Evolutionary conservation across 176 grass and related monocot species (phyloP).

Genomic region (Ampelocalamus luodianensis): DNA sequence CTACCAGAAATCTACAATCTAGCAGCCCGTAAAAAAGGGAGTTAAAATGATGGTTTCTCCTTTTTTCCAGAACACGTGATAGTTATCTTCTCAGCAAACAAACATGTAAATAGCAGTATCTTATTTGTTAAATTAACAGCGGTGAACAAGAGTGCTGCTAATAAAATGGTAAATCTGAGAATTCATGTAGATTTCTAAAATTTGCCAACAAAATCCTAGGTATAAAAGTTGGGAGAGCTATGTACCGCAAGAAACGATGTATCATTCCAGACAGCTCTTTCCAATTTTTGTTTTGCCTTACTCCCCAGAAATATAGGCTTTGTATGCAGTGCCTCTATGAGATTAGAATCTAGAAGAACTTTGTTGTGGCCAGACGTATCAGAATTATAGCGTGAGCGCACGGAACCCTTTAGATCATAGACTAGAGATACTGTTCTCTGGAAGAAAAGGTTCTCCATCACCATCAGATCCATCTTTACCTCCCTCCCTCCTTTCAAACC

Average conservation of each 20-base stretch:
- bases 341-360: conserved; percentile 90
- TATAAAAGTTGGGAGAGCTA: conserved; percentile 10
- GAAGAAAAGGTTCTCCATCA: conserved; percentile 95
- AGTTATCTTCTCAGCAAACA: neutral
- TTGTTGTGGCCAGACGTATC: conserved; percentile 75
- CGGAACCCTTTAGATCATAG: conserved; percentile 94
- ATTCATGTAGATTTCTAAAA: neutral
- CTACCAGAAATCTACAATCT: neutral
- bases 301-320: conserved; percentile 84
- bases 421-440: conserved; percentile 70
- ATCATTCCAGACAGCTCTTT: conserved; percentile 93
- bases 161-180: neutral
- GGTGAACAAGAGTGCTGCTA: neutral
- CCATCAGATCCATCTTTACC: conserved; percentile 86
- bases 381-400: conserved; percentile 82
- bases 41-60: neutral
- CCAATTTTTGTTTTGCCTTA: conserved; percentile 69
- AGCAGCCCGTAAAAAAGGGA: neutral
- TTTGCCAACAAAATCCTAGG: conserved; percentile 12
- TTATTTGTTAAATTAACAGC: conserved; percentile 24
- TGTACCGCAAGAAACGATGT: conserved; percentile 90
- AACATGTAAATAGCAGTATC: conserved; percentile 23
- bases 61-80: neutral
- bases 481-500: conserved; percentile 75
- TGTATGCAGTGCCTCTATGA: conserved; percentile 73